phyloP scores from a whole-genome alignment of 495 filamentous ascomycete genomes.

The Aspergillus campestris region DNA sequence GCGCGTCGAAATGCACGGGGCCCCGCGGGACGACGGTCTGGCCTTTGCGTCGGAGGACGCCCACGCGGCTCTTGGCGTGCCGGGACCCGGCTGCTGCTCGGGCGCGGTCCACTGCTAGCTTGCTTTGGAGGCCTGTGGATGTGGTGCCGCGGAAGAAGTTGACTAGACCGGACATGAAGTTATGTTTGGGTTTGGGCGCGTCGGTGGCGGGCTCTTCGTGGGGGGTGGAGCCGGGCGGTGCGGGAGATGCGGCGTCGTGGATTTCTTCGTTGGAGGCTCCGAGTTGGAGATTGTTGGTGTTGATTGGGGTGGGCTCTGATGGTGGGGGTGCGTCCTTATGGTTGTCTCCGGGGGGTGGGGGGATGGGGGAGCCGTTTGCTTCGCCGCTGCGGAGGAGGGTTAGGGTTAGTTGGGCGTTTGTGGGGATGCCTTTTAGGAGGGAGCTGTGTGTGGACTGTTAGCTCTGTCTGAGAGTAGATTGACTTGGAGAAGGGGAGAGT shows the following conservation, averaged over 20 bases:
- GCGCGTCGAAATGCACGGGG: conserved; percentile 65
- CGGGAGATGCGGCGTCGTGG: conserved; percentile 22
- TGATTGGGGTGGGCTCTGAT: conserved; percentile 15
- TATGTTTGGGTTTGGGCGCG: conserved; percentile 28
- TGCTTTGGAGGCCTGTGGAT: conserved; percentile 56
- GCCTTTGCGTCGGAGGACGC: conserved; percentile 49
- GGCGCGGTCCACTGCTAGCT: conserved; percentile 59
- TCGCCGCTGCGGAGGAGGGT: conserved; percentile 83
- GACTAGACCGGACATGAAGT: conserved; percentile 47
- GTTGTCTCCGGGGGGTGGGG: conserved; percentile 54
- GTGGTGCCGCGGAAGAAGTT: conserved; percentile 62
- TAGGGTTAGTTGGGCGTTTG: conserved; percentile 78
- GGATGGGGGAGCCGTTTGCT: conserved; percentile 70
- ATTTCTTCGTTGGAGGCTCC: conserved; percentile 46
- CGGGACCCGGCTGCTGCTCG: conserved; percentile 57
- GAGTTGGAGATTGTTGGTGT: conserved; percentile 31
- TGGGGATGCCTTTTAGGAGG: conserved; percentile 74
- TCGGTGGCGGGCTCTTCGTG: conserved; percentile 20
- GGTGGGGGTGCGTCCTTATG: conserved; percentile 36
- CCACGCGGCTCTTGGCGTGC: conserved; percentile 62
- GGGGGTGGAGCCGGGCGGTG: conserved; percentile 14
- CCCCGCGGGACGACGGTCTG: conserved; percentile 41
- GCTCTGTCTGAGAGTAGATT: background rate
- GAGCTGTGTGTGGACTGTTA: conserved; percentile 38
- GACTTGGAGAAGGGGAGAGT: conserved; percentile 4